Evolutionary conservation across 345 rosid species (phyloP).

Genomic region (Adansonia digitata): DNA sequence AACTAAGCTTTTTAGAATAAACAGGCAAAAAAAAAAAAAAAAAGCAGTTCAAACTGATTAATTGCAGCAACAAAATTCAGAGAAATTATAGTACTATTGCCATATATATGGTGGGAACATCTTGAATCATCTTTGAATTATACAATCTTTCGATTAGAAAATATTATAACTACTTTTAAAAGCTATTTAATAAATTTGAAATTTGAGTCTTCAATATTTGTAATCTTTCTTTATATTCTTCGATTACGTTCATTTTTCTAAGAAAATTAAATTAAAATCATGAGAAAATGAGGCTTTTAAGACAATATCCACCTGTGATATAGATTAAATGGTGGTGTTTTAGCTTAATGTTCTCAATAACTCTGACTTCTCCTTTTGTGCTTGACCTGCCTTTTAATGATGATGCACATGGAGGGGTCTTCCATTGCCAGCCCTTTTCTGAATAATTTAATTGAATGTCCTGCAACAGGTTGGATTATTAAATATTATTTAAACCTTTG

Average conservation of each 20-base stretch:
- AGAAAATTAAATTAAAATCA: not conserved
- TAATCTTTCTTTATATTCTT: not conserved
- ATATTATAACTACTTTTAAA: too few relatives aligned
- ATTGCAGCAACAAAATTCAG: not conserved
- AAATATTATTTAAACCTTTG: conserved; percentile 20
- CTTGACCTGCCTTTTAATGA: conserved; percentile 42
- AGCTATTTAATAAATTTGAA: too few relatives aligned
- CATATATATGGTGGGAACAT: not conserved
- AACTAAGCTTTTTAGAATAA: not conserved
- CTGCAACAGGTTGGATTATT: conserved; percentile 24
- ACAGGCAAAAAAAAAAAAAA: not conserved
- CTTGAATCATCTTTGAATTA: not conserved
- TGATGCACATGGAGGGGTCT: conserved; percentile 64
- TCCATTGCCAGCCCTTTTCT: conserved; percentile 23
- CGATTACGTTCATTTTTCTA: not conserved
- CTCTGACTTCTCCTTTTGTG: conserved; percentile 14
- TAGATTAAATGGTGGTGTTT: conserved; percentile 12
- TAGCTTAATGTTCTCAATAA: conserved; percentile 22
- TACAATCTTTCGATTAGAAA: not conserved
- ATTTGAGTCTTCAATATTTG: too few relatives aligned
- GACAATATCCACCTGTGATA: conserved; percentile 6
- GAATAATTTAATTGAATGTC: conserved; percentile 36
- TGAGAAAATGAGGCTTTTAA: not conserved
- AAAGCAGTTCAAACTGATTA: not conserved
- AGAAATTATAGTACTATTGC: not conserved